Conservation (phyloP, 305 asterid species). For the Striga hermonthica region DNA sequence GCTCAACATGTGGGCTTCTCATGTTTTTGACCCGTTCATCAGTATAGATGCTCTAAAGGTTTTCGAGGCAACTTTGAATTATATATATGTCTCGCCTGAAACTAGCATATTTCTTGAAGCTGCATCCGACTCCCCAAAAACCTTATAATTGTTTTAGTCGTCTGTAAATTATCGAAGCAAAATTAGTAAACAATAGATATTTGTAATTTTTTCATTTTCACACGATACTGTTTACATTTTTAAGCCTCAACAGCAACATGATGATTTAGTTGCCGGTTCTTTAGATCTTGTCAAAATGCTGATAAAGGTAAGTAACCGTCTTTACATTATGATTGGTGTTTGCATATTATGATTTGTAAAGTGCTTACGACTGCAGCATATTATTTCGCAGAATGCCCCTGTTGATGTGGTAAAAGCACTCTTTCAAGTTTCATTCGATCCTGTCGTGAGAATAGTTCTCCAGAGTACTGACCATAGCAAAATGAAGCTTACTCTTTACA, state of each 20-base stretch:
- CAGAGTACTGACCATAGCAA: conserved; percentile 85
- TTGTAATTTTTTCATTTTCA: no score
- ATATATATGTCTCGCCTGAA: no score
- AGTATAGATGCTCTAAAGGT: conserved; percentile 94
- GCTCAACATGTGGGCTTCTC: conserved; percentile 91
- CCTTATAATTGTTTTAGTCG: no score
- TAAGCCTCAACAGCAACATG: no score
- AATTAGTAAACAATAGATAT: no score
- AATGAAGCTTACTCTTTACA: conserved; percentile 63
- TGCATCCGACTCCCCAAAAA: no score
- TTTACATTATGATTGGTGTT: conserved; percentile 17
- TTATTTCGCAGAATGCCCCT: no score
- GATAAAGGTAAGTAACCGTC: conserved; percentile 51
- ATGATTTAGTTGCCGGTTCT: conserved; percentile 89
- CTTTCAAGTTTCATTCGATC: conserved; percentile 66
- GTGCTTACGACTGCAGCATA: no score
- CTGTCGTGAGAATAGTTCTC: conserved; percentile 67
- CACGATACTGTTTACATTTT: no score
- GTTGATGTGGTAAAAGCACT: conserved; percentile 35
- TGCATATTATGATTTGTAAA: neutral
- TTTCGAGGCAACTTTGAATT: conserved; percentile 62
- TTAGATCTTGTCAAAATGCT: conserved; percentile 87
- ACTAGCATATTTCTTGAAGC: no score
- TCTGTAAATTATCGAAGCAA: no score
- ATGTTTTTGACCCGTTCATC: conserved; percentile 89